A percentile compares a stretch with the other conserved stretches of the same genome.
phyloP scores from a whole-genome alignment of 306 rosid genomes.

The Nissolia schottii region DNA sequence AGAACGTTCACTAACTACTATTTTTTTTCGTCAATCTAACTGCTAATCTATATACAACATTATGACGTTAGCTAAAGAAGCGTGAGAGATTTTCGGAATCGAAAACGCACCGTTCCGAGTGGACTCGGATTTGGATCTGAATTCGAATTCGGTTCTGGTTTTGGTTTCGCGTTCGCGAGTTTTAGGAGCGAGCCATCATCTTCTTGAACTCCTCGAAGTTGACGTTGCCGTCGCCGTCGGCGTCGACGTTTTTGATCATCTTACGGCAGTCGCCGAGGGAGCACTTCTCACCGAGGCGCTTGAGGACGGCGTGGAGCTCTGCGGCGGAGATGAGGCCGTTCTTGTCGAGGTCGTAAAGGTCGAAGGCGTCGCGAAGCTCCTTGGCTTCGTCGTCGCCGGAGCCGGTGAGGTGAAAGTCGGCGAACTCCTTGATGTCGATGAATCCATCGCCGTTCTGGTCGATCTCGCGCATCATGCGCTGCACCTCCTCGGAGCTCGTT shows the following conservation, averaged over 20 bases:
- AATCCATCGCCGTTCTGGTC: constrained; percentile 84
- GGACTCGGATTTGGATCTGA: too few relatives aligned
- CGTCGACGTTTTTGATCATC: constrained; percentile 83
- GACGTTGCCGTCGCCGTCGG: constrained; percentile 82
- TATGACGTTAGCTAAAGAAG: not conserved
- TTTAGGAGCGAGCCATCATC: constrained; percentile 64
- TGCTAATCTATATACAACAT: not conserved
- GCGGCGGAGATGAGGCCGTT: constrained; percentile 75
- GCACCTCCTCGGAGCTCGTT: constrained; percentile 52
- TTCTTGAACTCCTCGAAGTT: constrained; percentile 93
- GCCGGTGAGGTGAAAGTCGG: constrained; percentile 45
- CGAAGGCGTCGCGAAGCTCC: constrained; percentile 85
- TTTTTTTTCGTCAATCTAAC: too few relatives aligned
- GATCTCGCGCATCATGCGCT: constrained; percentile 65
- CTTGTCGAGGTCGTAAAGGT: constrained; percentile 80
- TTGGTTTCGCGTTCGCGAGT: not conserved
- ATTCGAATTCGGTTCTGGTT: too few relatives aligned
- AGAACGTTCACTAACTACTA: not conserved
- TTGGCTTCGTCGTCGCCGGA: constrained; percentile 15
- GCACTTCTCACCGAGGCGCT: constrained; percentile 74
- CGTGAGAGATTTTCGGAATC: not conserved
- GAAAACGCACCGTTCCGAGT: constrained; percentile 12
- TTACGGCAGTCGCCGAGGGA: constrained; percentile 59
- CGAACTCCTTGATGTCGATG: constrained; percentile 74
- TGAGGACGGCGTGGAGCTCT: constrained; percentile 69